These are phyloP conservation scores for Neonectria magnoliae DNA, from an alignment of 2,329 filamentous ascomycete species.

Conservation along the genomic window DNA sequence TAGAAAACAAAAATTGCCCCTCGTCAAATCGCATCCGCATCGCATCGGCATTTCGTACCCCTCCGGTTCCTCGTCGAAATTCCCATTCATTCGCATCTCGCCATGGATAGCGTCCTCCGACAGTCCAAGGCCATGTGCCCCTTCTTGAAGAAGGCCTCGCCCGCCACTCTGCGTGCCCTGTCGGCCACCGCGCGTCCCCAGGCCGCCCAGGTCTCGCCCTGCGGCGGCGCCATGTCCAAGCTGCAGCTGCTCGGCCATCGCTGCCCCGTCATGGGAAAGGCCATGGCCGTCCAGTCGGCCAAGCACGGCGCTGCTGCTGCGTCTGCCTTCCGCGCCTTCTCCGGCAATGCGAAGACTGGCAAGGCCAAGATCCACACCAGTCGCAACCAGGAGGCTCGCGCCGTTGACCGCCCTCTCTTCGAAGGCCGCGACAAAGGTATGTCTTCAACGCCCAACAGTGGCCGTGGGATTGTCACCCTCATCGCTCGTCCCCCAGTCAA, in stretches of 20 bases:
- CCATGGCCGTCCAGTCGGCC: slow-evolving; percentile 84
- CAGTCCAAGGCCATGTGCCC: slow-evolving; percentile 98
- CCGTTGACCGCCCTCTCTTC: slow-evolving; percentile 71
- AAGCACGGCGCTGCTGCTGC: slow-evolving; percentile 61
- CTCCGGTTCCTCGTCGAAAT: neutral
- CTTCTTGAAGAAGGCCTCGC: slow-evolving; percentile 94
- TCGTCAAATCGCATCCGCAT: slow-evolving; percentile 6
- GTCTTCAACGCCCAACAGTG: slow-evolving; percentile 30
- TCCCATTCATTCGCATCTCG: slow-evolving; percentile 9
- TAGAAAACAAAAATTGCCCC: slow-evolving; percentile 2
- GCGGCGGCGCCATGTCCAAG: slow-evolving; percentile 95
- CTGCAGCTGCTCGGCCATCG: slow-evolving; percentile 92
- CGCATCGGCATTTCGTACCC: slow-evolving; percentile 1
- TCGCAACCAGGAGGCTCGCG: slow-evolving; percentile 78
- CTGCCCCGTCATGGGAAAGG: slow-evolving; percentile 99
- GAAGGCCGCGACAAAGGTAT: slow-evolving; percentile 61
- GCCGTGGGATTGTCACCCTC: neutral
- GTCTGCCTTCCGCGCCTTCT: slow-evolving; percentile 58
- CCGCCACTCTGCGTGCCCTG: slow-evolving; percentile 88
- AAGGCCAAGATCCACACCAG: slow-evolving; percentile 86
- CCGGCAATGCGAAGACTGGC: slow-evolving; percentile 61
- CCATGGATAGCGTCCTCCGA: slow-evolving; percentile 93
- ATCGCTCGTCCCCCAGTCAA: neutral
- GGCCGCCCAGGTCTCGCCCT: slow-evolving; percentile 65
- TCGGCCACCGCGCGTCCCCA: slow-evolving; percentile 76